phyloP scores from a whole-genome alignment of 2,329 filamentous ascomycete species.

The Cadophora gregata region DNA sequence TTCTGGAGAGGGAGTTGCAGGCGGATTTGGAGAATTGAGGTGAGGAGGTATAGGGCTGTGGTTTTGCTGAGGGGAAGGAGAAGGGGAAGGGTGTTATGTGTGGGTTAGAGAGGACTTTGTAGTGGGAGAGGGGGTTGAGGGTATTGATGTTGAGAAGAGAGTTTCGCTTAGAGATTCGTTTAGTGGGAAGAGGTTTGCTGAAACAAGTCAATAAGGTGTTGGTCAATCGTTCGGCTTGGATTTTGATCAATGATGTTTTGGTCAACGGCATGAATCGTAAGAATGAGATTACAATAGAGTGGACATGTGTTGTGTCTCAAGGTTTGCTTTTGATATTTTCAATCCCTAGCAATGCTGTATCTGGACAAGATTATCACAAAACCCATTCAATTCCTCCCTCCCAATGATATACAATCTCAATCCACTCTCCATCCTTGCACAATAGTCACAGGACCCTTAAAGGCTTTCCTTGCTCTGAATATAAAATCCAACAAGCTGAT shows the following conservation, averaged over 20 bases:
- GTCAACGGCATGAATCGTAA: too few relatives aligned
- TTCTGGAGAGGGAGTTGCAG: slow-evolving; percentile 53
- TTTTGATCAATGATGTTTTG: too few relatives aligned
- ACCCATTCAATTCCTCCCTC: too few relatives aligned
- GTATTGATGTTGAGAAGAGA: slow-evolving; percentile 51
- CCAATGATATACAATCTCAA: not conserved
- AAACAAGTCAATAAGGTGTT: not conserved
- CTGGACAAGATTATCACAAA: too few relatives aligned
- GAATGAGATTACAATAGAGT: too few relatives aligned
- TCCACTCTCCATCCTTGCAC: slow-evolving; percentile 3
- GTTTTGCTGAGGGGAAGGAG: slow-evolving; percentile 64
- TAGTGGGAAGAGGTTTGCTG: not conserved
- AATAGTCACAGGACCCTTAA: not conserved
- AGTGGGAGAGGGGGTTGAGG: slow-evolving; percentile 56
- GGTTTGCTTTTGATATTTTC: too few relatives aligned
- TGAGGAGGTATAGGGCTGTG: slow-evolving; percentile 65
- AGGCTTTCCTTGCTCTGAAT: not conserved
- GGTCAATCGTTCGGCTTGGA: too few relatives aligned
- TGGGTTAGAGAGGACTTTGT: slow-evolving; percentile 57
- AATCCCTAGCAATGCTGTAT: too few relatives aligned
- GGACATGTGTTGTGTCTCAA: too few relatives aligned
- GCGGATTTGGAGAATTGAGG: slow-evolving; percentile 53
- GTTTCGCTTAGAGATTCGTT: slow-evolving; percentile 38
- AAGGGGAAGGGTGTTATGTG: slow-evolving; percentile 64
- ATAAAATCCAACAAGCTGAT: not conserved